Conservation (phyloP, 345 rosid species). For the Populus tremula region DNA sequence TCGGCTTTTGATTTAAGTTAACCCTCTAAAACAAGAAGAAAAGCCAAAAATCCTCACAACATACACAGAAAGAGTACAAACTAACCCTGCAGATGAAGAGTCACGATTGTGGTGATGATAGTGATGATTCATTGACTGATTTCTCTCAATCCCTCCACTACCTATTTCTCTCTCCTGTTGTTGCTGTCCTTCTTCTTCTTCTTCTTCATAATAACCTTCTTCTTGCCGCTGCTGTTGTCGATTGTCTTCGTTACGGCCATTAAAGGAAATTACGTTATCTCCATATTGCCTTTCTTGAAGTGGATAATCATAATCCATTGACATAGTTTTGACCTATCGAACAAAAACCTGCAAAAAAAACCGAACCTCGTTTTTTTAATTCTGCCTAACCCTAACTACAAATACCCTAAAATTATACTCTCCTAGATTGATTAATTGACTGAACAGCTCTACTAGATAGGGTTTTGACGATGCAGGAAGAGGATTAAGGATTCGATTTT, state of each 20-base stretch:
- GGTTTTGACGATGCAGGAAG: not conserved
- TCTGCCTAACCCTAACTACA: not conserved
- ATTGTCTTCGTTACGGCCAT: conserved; percentile 7
- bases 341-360: not conserved
- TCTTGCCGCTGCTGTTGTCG: not conserved
- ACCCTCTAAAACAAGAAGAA: not conserved
- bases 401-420: not conserved
- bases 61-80: not conserved
- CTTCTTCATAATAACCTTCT: not conserved
- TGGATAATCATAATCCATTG: conserved; percentile 20
- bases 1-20: not conserved
- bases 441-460: not conserved
- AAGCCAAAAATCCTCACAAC: not conserved
- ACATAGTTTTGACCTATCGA: not conserved
- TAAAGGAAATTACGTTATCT: conserved; percentile 4
- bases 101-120: conserved; percentile 3
- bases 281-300: conserved; percentile 6
- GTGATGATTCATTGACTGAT: not conserved
- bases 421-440: not conserved
- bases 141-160: conserved; percentile 4
- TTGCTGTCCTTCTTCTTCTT: not conserved
- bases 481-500: not conserved
- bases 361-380: not conserved
- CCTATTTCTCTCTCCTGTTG: conserved; percentile 4
- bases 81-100: conserved; percentile 29